Evolutionary conservation across 495 filamentous ascomycete species (phyloP), one percentile per base, ranked within the genome.

Genomic region (Haplographium delicatum): DNA sequence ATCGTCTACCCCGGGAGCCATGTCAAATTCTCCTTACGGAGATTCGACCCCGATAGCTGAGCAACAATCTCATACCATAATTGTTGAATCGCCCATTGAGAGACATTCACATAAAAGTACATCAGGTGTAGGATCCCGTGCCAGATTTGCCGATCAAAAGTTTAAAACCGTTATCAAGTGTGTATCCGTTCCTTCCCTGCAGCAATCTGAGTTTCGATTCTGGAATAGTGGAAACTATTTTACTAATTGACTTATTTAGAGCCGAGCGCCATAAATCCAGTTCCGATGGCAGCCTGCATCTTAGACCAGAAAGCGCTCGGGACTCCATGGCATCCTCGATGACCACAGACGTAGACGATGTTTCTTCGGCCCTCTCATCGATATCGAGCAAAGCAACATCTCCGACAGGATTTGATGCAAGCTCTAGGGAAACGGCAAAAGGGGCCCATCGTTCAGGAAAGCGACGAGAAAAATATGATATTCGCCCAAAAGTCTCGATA

Each of bases 401-500:
- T 37, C 76, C 76, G 13, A 63, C 72, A 41, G 75, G 76, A 38
- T 55, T 65, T 30, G 76, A 77, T 46, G 31, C 39, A 5, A 47
- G 22, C 23, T 52, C 50, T 13, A 51, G 25, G 33, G 56, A 56
- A 38, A 40, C 25, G 18, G 44, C 54, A 23, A 56, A 53, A 20
- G 13, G n/a, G 7, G 15, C 27, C 2, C 50, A 45, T 18, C 56
- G 45, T 18, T 34, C 27, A 15, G 40, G 28, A 6, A 48, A 38
- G 26, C 18, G 31, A 5, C 63, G 71, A 40, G 64, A 60, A 45
- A 67, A 63, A 56, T 77, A 72, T 59, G 72, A 85, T 56, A 68
- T 83, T 27, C 75, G 78, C 13, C 86, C 88, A 1, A 85, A 84
- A 56, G 82, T 83, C 26, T 93, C 91, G 6, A 89, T 96, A 55